phyloP scores from a whole-genome alignment of 768 basidiomycete species.

The Russula abietina region DNA sequence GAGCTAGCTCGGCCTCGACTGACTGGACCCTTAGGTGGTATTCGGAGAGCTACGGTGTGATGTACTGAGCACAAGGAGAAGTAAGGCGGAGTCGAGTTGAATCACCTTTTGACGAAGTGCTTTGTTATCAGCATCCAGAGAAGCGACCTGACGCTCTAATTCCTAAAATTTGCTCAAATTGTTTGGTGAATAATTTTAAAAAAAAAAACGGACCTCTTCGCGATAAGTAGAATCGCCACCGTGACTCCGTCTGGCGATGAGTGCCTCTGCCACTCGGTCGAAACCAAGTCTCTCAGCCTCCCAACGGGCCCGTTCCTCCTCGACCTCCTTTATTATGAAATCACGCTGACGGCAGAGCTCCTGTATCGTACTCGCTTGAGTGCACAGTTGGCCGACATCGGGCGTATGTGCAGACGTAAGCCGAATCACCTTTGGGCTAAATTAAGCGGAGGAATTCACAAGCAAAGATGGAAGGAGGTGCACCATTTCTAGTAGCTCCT shows the following conservation, averaged over 20 bases:
- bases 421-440: conserved; percentile 38
- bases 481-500: conserved; percentile 55
- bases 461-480: conserved; percentile 23
- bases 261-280: conserved; percentile 61
- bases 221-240: conserved; percentile 34
- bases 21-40: conserved; percentile 46
- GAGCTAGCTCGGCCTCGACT: conserved; percentile 59
- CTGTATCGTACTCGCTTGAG: conserved; percentile 59
- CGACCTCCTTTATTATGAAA: conserved; percentile 44
- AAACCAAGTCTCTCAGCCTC: conserved; percentile 57
- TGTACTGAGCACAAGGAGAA: conserved; percentile 2
- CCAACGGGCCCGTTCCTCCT: conserved; percentile 58
- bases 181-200: background rate
- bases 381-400: conserved; percentile 42
- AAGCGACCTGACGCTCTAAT: conserved; percentile 44
- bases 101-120: conserved; percentile 53
- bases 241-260: conserved; percentile 45
- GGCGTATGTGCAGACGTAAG: conserved; percentile 38
- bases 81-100: background rate
- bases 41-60: conserved; percentile 46
- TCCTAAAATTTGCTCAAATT: conserved; percentile 39
- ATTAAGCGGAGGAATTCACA: background rate
- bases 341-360: conserved; percentile 53
- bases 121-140: conserved; percentile 56
- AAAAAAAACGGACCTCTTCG: conserved; percentile 39